phyloP scores from a whole-genome alignment of 306 rosid genomes.

The Rosa persica region DNA sequence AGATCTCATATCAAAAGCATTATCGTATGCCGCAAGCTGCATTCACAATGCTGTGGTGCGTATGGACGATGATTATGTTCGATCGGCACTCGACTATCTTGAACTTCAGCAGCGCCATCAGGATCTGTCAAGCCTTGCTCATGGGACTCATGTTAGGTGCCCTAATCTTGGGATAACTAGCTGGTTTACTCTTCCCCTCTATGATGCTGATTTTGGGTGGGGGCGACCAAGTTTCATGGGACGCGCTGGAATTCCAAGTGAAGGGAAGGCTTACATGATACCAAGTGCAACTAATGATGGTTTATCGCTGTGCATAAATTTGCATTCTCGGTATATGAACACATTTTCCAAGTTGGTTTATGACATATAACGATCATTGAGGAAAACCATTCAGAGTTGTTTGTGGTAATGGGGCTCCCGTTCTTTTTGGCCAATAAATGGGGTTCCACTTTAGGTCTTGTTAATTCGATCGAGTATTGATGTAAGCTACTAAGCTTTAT shows the following conservation, averaged over 20 bases:
- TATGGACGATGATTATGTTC: slow-evolving; percentile 60
- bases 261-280: slow-evolving; percentile 56
- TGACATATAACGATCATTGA: not conserved
- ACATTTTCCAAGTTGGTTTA: not conserved
- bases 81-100: slow-evolving; percentile 62
- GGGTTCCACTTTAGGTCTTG: too few species aligned
- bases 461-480: too few species aligned
- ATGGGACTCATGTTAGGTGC: slow-evolving; percentile 35
- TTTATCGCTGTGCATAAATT: not conserved
- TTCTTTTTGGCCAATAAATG: too few species aligned
- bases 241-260: slow-evolving; percentile 64
- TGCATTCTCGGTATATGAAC: not conserved
- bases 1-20: slow-evolving; percentile 54
- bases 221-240: slow-evolving; percentile 83
- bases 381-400: too few species aligned
- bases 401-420: too few species aligned
- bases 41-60: slow-evolving; percentile 49
- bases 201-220: slow-evolving; percentile 83
- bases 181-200: slow-evolving; percentile 66
- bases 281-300: slow-evolving; percentile 62
- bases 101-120: slow-evolving; percentile 62
- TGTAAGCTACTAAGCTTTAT: too few species aligned
- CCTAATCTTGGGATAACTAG: slow-evolving; percentile 74
- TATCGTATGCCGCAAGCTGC: slow-evolving; percentile 63
- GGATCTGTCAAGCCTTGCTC: slow-evolving; percentile 49